These are phyloP conservation scores for Epichloe bromicola DNA, from an alignment of 2,329 filamentous ascomycete species.

Conservation along the genomic window DNA sequence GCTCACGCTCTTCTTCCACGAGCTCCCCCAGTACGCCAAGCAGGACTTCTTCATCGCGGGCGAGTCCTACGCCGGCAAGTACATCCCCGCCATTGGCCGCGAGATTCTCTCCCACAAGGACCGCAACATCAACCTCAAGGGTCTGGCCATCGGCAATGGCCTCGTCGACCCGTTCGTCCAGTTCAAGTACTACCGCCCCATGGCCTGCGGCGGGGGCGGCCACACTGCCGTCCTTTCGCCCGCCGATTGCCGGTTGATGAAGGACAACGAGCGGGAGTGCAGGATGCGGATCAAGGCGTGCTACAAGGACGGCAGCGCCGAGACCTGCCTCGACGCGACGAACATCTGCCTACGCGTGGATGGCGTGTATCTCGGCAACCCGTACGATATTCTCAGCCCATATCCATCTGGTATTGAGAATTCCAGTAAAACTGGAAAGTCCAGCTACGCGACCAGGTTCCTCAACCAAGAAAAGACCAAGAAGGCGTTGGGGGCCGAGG, in stretches of 20 bases:
- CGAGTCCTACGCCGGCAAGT: slow-evolving; percentile 90
- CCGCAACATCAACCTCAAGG: slow-evolving; percentile 95
- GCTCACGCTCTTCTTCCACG: slow-evolving; percentile 93
- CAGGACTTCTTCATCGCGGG: slow-evolving; percentile 97
- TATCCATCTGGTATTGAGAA: slow-evolving; percentile 28
- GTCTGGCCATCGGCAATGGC: slow-evolving; percentile 88
- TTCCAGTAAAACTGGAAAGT: slow-evolving; percentile 35
- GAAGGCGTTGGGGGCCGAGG: slow-evolving; percentile 78
- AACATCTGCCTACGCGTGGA: slow-evolving; percentile 98
- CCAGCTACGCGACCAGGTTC: slow-evolving; percentile 84
- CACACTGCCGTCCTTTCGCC: slow-evolving; percentile 75
- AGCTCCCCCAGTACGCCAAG: slow-evolving; percentile 81
- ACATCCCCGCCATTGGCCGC: slow-evolving; percentile 81
- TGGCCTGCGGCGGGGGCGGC: slow-evolving; percentile 93
- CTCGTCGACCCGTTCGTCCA: slow-evolving; percentile 86
- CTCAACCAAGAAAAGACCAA: slow-evolving; percentile 74
- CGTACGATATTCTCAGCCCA: slow-evolving; percentile 83
- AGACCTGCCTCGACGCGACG: slow-evolving; percentile 74
- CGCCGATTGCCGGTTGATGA: slow-evolving; percentile 71
- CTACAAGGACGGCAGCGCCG: slow-evolving; percentile 81
- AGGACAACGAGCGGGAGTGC: slow-evolving; percentile 81
- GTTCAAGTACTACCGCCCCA: slow-evolving; percentile 88
- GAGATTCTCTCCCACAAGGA: slow-evolving; percentile 90
- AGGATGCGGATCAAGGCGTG: slow-evolving; percentile 75
- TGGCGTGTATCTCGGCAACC: slow-evolving; percentile 84